Evolutionary conservation across 2,329 filamentous ascomycete genomes (phyloP).

Genomic region (Fusarium fracticaudum): DNA sequence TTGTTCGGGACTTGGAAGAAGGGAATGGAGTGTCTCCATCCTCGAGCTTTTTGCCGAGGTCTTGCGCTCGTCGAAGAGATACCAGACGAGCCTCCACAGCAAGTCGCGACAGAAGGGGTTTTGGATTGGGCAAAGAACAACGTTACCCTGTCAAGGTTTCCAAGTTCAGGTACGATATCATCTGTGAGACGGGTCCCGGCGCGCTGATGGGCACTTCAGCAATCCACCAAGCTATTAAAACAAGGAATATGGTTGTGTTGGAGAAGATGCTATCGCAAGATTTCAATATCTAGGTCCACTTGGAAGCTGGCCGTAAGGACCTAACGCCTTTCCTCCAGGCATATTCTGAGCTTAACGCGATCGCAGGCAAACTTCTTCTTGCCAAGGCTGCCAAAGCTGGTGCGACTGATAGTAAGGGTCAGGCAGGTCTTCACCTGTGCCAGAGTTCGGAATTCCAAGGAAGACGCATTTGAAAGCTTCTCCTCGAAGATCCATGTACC

Average conservation of each 20-base stretch:
- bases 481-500: neutral
- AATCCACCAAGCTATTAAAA: too few relatives aligned
- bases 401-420: neutral
- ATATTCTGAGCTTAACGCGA: neutral
- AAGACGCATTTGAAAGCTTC: neutral
- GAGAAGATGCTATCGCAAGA: fast-evolving
- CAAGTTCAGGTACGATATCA: neutral
- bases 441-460: neutral
- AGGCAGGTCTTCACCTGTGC: neutral
- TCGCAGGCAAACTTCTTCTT: neutral
- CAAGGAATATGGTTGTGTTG: too few relatives aligned
- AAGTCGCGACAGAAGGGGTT: neutral
- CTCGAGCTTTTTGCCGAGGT: fast-evolving
- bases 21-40: fast-evolving
- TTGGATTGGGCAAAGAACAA: neutral
- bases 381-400: neutral
- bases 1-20: fast-evolving
- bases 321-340: neutral
- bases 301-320: too few relatives aligned
- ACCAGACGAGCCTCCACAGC: neutral
- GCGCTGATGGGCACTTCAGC: too few relatives aligned
- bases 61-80: neutral
- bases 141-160: neutral
- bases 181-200: neutral
- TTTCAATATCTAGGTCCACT: neutral